Conservation (phyloP, 768 basidiomycete species). For the Crepidotus variabilis region DNA sequence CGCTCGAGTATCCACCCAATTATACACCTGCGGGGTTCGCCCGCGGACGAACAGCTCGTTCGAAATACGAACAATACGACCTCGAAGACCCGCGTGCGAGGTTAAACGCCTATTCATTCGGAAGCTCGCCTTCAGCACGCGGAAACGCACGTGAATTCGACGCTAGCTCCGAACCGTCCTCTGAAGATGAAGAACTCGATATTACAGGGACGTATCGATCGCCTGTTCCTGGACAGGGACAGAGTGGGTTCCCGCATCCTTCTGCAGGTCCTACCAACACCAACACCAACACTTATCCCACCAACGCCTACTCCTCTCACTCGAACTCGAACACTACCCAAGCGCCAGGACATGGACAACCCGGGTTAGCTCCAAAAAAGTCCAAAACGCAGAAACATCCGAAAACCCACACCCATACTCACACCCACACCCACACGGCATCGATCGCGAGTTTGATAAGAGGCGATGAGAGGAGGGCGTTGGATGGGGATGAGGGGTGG, state of each 20-base stretch:
- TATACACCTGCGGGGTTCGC: constrained; percentile 11
- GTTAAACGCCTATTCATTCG: too few relatives aligned
- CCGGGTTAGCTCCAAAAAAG: too few relatives aligned
- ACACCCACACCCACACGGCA: constrained; percentile 73
- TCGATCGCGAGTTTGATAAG: constrained; percentile 81
- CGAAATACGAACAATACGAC: constrained; percentile 81
- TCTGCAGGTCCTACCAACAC: too few relatives aligned
- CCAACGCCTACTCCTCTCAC: too few relatives aligned
- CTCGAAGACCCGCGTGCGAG: constrained; percentile 54
- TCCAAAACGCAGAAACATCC: neutral
- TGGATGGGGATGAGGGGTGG: constrained; percentile 56
- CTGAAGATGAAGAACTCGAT: constrained; percentile 63
- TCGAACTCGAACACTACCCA: neutral
- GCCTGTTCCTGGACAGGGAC: constrained; percentile 35
- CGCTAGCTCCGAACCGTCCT: constrained; percentile 37
- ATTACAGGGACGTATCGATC: constrained; percentile 67
- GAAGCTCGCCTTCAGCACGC: too few relatives aligned
- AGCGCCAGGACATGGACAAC: too few relatives aligned
- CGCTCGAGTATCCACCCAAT: constrained; percentile 47
- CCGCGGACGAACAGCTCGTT: too few relatives aligned
- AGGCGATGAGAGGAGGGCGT: constrained; percentile 67
- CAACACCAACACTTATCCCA: too few relatives aligned
- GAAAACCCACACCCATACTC: constrained; percentile 9
- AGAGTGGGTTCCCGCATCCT: constrained; percentile 14
- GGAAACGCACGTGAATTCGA: constrained; percentile 51